A percentile compares a stretch with the other conserved stretches of the same genome.
phyloP scores from a whole-genome alignment of 345 rosid genomes.

The Syzygium jambos region DNA sequence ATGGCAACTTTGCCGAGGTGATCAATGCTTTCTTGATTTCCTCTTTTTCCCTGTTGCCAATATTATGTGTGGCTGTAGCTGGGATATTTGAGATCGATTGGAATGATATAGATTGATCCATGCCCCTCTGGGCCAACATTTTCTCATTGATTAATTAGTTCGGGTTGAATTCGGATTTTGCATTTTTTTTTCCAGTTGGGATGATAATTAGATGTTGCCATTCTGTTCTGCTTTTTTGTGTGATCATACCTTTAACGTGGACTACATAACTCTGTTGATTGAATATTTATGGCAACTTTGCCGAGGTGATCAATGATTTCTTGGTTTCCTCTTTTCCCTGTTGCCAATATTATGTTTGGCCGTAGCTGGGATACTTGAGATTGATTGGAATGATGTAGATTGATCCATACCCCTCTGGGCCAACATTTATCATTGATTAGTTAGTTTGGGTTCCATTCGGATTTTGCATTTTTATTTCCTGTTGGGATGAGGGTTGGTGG shows the following conservation, averaged over 20 bases:
- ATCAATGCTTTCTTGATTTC: constrained; percentile 13
- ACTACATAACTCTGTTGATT: neutral
- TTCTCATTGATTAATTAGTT: neutral
- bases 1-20: constrained; percentile 24
- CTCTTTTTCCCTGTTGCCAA: constrained; percentile 22
- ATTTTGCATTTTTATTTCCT: neutral
- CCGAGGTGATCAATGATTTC: constrained; percentile 7
- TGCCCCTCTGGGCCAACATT: neutral
- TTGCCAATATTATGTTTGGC: constrained; percentile 7
- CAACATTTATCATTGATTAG: too few relatives aligned
- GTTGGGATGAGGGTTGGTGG: neutral
- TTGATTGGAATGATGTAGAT: neutral
- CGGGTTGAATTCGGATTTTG: neutral
- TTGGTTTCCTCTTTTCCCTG: constrained; percentile 23
- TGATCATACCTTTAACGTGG: neutral
- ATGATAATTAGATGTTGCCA: too few relatives aligned
- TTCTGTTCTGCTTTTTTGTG: too few relatives aligned
- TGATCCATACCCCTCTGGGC: too few relatives aligned
- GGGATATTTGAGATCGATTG: neutral
- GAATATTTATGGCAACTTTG: constrained; percentile 16
- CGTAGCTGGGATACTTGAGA: neutral
- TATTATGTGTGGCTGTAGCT: neutral
- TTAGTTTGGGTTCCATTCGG: neutral
- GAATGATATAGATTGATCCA: neutral
- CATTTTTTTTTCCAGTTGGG: neutral